A percentile compares a stretch with the other conserved stretches of the same genome.
Evolutionary conservation across 2,329 filamentous ascomycete genomes (phyloP).

Genomic region (Colletotrichum sp.): DNA sequence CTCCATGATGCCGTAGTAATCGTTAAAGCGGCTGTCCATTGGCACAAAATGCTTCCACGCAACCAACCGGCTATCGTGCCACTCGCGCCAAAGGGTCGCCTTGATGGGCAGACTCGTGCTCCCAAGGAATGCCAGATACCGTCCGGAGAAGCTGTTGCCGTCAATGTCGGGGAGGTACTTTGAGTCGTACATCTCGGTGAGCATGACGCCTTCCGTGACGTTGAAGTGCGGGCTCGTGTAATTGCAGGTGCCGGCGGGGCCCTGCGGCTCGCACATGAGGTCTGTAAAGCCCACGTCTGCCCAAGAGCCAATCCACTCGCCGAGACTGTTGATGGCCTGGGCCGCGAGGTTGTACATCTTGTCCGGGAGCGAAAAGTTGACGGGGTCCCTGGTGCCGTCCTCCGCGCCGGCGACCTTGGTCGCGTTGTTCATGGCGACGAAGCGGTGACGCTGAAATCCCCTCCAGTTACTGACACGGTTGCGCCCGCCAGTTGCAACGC

Average conservation of each 20-base stretch:
- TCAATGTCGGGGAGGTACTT: slow-evolving; percentile 82
- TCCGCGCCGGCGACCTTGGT: slow-evolving; percentile 61
- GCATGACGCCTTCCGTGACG: slow-evolving; percentile 39
- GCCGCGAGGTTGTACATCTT: slow-evolving; percentile 52
- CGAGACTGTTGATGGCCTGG: slow-evolving; percentile 47
- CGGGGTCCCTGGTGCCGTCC: slow-evolving; percentile 39
- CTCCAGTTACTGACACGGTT: slow-evolving; percentile 69
- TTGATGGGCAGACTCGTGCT: slow-evolving; percentile 78
- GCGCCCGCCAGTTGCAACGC: slow-evolving; percentile 68
- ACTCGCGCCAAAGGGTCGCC: slow-evolving; percentile 78
- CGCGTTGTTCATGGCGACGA: slow-evolving; percentile 74
- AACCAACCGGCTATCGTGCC: slow-evolving; percentile 77
- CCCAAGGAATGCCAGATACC: slow-evolving; percentile 72
- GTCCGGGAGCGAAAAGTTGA: slow-evolving; percentile 60
- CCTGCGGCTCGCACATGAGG: slow-evolving; percentile 52
- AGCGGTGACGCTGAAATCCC: slow-evolving; percentile 77
- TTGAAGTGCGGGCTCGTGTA: slow-evolving; percentile 55
- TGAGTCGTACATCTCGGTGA: slow-evolving; percentile 60
- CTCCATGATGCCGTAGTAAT: slow-evolving; percentile 75
- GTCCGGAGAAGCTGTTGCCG: slow-evolving; percentile 73
- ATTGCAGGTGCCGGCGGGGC: slow-evolving; percentile 43
- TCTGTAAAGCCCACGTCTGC: slow-evolving; percentile 59
- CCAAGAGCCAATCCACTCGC: slow-evolving; percentile 54
- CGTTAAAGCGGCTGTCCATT: slow-evolving; percentile 75
- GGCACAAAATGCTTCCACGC: slow-evolving; percentile 85